Conservation (phyloP, 1,139 yeast species). For the Kodamaea sp. region DNA sequence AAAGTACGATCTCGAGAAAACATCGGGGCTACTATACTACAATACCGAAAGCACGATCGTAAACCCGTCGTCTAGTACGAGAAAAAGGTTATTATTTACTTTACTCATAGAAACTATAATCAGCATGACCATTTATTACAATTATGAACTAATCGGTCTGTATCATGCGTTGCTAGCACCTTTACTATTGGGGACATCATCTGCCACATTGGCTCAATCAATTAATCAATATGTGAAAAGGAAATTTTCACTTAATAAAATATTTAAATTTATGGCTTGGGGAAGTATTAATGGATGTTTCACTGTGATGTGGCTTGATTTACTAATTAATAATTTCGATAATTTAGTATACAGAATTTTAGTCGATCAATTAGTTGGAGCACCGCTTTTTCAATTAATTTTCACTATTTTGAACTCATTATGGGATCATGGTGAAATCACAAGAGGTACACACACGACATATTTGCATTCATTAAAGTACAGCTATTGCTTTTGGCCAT, state of each 20-base stretch:
- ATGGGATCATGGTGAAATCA: conserved; percentile 53
- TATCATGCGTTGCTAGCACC: conserved; percentile 32
- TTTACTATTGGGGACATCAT: conserved; percentile 41
- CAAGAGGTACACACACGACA: conserved; percentile 24
- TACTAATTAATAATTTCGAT: conserved; percentile 37
- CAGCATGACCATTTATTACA: conserved; percentile 25
- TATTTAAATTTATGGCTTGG: conserved; percentile 55
- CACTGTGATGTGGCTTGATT: conserved; percentile 56
- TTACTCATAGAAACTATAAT: conserved; percentile 24
- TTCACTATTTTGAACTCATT: conserved; percentile 47
- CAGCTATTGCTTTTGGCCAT: conserved; percentile 59
- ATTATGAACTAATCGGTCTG: conserved; percentile 22
- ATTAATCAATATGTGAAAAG: conserved; percentile 46
- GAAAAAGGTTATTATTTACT: conserved; percentile 4
- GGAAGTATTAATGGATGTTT: conserved; percentile 58
- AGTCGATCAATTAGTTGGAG: conserved; percentile 54
- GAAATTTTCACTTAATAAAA: conserved; percentile 37
- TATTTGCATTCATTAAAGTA: conserved; percentile 48
- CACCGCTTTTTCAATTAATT: conserved; percentile 50
- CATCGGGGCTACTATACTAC: conserved; percentile 6
- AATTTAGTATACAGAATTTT: conserved; percentile 36
- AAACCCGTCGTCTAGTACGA: not conserved
- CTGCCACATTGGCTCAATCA: conserved; percentile 59
- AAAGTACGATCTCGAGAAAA: conserved; percentile 7
- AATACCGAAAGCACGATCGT: not conserved